phyloP scores from a whole-genome alignment of 345 rosid species.

The Syzygium aromaticum region DNA sequence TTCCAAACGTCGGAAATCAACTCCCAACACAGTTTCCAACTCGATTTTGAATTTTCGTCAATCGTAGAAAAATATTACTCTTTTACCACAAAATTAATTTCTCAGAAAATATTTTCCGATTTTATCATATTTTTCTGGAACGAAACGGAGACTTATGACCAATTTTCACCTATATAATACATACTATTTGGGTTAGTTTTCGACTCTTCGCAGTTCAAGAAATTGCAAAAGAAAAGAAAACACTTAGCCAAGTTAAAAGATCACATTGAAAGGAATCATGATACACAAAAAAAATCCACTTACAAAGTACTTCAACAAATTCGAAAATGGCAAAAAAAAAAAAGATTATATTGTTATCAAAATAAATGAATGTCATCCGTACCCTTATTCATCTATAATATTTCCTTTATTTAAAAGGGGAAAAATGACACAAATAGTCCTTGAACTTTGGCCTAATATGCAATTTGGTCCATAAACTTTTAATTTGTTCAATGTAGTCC shows the following conservation, averaged over 20 bases:
- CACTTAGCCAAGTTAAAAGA: neutral
- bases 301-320: neutral
- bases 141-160: neutral
- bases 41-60: neutral
- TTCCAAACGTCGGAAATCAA: neutral
- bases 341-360: neutral
- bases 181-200: fast-evolving
- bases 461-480: no score
- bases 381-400: neutral
- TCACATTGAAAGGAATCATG: neutral
- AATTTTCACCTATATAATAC: neutral
- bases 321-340: neutral
- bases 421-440: no score
- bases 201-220: fast-evolving
- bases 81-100: neutral
- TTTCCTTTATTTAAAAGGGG: no score
- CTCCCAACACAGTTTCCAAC: neutral
- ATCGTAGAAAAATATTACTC: neutral
- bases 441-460: no score
- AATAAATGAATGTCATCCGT: neutral
- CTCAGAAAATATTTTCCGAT: neutral
- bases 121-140: neutral
- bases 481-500: no score
- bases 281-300: neutral
- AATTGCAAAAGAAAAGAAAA: neutral